Conservation (phyloP, 768 basidiomycete species). For the Xerocomellus amylosporus region DNA sequence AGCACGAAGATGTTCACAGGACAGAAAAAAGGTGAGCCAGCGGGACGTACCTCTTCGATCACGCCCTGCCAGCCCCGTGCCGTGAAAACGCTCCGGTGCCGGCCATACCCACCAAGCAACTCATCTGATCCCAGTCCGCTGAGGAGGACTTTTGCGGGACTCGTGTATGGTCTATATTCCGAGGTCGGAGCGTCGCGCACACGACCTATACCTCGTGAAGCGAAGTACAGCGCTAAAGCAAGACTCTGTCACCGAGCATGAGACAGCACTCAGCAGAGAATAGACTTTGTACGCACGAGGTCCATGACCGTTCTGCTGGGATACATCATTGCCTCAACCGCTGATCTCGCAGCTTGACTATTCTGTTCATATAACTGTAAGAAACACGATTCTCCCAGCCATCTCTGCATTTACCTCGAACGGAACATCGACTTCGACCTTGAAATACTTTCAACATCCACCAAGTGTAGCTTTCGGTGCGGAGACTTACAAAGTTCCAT, state of each 20-base stretch:
- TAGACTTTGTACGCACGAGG: constrained; percentile 51
- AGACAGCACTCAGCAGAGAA: background rate
- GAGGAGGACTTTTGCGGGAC: constrained; percentile 76
- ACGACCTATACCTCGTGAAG: constrained; percentile 74
- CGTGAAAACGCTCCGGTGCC: constrained; percentile 77
- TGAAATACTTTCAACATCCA: background rate
- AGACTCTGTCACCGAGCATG: constrained; percentile 60
- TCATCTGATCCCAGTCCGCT: constrained; percentile 96
- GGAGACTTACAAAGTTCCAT: constrained; percentile 80
- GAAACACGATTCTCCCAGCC: background rate
- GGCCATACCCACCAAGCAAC: constrained; percentile 87
- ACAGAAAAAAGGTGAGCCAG: background rate
- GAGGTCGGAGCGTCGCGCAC: constrained; percentile 41
- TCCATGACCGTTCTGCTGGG: constrained; percentile 89
- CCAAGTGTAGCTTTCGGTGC: background rate
- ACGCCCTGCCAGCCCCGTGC: constrained; percentile 70
- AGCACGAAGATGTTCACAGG: background rate
- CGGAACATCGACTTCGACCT: constrained; percentile 86
- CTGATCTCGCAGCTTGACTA: constrained; percentile 51
- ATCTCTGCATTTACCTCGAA: constrained; percentile 52
- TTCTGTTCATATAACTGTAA: constrained; percentile 45
- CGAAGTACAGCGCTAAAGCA: constrained; percentile 89
- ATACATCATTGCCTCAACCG: constrained; percentile 70
- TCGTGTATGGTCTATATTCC: constrained; percentile 51
- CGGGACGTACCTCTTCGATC: constrained; percentile 65